These are phyloP conservation scores for Biscutella laevigata DNA, from an alignment of 441 rosid species.

Conservation along the genomic window DNA sequence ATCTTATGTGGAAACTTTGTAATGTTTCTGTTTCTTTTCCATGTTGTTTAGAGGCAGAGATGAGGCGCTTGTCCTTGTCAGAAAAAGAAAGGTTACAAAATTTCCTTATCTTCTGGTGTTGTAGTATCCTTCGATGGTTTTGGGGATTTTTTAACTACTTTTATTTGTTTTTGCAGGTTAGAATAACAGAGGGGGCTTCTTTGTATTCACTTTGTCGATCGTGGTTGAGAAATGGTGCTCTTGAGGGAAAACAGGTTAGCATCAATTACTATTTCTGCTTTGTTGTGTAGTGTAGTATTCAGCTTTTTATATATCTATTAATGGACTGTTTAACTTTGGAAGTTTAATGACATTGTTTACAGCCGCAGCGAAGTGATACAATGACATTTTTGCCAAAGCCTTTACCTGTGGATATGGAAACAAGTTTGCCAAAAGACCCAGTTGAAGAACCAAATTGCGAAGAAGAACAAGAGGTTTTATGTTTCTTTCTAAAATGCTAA, in stretches of 20 bases:
- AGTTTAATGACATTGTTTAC: constrained; percentile 18
- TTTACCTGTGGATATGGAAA: constrained; percentile 40
- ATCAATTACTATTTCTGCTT: not conserved
- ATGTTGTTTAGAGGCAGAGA: constrained; percentile 39
- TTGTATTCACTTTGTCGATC: constrained; percentile 77
- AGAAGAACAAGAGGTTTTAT: constrained; percentile 46
- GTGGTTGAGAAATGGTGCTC: constrained; percentile 81
- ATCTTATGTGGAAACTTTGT: not conserved
- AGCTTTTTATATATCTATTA: not conserved
- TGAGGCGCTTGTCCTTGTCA: constrained; percentile 34
- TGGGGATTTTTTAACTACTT: not conserved
- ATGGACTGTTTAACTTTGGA: not conserved
- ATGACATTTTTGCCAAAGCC: constrained; percentile 70
- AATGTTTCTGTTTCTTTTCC: constrained; percentile 1
- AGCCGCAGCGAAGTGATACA: constrained; percentile 49
- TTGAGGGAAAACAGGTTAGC: constrained; percentile 65
- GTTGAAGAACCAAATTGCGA: constrained; percentile 29
- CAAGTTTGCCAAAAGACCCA: constrained; percentile 31
- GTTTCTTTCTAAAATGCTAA: not conserved
- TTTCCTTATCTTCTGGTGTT: not conserved
- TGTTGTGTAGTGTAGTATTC: not conserved
- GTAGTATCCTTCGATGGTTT: not conserved
- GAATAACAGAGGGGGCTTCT: constrained; percentile 59
- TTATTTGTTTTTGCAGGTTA: constrained; percentile 40
- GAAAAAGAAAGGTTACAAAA: constrained; percentile 50